Conservation (phyloP, 2,329 filamentous ascomycete genomes). For the Stachybotrys chlorohalonatus region DNA sequence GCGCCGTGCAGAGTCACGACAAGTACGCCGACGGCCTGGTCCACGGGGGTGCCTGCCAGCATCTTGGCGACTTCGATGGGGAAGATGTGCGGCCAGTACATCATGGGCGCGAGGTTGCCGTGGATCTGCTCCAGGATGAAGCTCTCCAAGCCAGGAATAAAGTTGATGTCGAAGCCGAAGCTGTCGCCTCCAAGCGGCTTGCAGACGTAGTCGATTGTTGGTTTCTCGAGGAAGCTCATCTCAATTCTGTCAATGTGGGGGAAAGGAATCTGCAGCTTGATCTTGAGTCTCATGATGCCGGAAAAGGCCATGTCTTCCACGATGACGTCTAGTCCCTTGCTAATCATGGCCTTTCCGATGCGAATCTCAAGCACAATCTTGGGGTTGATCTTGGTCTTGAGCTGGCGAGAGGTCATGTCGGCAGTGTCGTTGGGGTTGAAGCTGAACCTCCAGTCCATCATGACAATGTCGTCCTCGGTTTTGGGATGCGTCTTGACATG, state of each 20-base stretch:
- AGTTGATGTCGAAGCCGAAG: conserved; percentile 98
- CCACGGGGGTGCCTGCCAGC: conserved; percentile 86
- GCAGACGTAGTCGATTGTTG: conserved; percentile 92
- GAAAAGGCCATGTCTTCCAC: conserved; percentile 97
- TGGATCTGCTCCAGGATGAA: conserved; percentile 98
- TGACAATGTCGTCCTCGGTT: conserved; percentile 85
- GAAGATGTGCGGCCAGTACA: conserved; percentile 97
- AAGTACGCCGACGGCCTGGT: conserved; percentile 90
- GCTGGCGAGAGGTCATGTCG: conserved; percentile 81
- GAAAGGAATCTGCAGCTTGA: conserved; percentile 94
- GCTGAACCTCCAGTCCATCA: conserved; percentile 99
- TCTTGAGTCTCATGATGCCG: conserved; percentile 91
- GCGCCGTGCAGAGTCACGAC: conserved; percentile 88
- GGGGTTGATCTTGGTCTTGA: conserved; percentile 94
- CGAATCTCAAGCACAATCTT: conserved; percentile 94
- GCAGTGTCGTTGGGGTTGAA: conserved; percentile 93
- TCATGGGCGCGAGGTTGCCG: conserved; percentile 87
- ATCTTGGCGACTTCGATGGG: conserved; percentile 98
- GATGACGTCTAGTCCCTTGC: conserved; percentile 94
- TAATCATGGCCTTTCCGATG: conserved; percentile 91
- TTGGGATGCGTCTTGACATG: conserved; percentile 98
- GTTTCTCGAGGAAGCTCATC: conserved; percentile 85
- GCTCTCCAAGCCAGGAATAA: conserved; percentile 84
- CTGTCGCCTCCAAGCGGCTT: conserved; percentile 93
- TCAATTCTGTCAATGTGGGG: conserved; percentile 92